Percentiles rank a stretch among this genome's conserved stretches.
Conservation (phyloP, 192 early-diverging fungal species). For the Paraglomus brasilianum region DNA sequence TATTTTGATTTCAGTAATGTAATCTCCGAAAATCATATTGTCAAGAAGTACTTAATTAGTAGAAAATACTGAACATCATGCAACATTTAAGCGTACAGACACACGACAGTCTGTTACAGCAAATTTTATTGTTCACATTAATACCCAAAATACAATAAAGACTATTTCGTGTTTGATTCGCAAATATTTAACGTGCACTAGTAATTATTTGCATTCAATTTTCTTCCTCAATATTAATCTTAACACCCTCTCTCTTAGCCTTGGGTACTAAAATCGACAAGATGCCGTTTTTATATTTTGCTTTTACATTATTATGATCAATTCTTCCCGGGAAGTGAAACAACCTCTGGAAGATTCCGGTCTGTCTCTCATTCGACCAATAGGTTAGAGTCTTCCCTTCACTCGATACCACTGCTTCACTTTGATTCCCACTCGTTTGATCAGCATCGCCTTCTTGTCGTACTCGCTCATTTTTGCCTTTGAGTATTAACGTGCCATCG, state of each 20-base stretch:
- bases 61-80: too few species aligned
- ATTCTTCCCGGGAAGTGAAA: conserved; percentile 32
- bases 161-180: too few species aligned
- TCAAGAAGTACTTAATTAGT: too few species aligned
- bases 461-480: conserved; percentile 34
- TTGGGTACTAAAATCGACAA: conserved; percentile 32
- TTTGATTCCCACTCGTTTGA: not conserved
- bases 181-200: too few species aligned
- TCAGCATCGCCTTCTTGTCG: not conserved
- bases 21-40: too few species aligned
- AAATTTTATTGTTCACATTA: too few species aligned
- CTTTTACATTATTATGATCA: conserved; percentile 32
- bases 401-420: not conserved
- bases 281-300: conserved; percentile 36
- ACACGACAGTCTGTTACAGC: too few species aligned
- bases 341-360: conserved; percentile 28
- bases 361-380: conserved; percentile 30
- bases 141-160: too few species aligned
- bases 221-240: conserved; percentile 33
- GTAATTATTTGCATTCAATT: too few species aligned
- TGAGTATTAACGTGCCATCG: conserved; percentile 35
- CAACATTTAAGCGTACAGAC: too few species aligned
- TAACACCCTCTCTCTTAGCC: conserved; percentile 7
- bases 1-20: too few species aligned
- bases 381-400: not conserved